These are phyloP conservation scores for Nicotiana benthamiana DNA, from an alignment of 257 asterid genomes.

Conservation along the genomic window DNA sequence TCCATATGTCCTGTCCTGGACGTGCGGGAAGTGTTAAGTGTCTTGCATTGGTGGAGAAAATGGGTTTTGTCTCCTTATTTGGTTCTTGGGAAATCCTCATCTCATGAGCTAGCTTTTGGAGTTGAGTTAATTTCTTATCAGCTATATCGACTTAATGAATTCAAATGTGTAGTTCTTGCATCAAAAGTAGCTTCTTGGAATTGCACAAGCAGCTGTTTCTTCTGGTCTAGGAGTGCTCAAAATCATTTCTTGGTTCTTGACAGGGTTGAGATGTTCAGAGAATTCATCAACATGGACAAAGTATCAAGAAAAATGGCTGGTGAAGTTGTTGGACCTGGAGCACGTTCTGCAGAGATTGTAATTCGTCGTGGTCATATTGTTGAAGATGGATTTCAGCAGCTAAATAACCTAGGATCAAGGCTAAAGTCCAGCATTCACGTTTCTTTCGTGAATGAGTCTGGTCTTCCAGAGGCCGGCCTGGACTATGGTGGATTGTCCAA, in stretches of 20 bases:
- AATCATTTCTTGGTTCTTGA: slow-evolving; percentile 18
- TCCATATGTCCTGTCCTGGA: too few relatives aligned
- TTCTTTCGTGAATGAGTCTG: slow-evolving; percentile 90
- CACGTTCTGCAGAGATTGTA: slow-evolving; percentile 67
- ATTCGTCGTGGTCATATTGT: slow-evolving; percentile 76
- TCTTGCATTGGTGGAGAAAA: too few relatives aligned
- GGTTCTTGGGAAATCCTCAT: too few relatives aligned
- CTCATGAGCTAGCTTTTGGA: too few relatives aligned
- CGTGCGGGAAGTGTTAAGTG: too few relatives aligned
- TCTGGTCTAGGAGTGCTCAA: slow-evolving; percentile 4
- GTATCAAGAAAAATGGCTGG: slow-evolving; percentile 81
- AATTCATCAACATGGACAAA: slow-evolving; percentile 83
- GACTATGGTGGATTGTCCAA: slow-evolving; percentile 98
- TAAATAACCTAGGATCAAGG: slow-evolving; percentile 78
- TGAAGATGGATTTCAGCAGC: slow-evolving; percentile 89
- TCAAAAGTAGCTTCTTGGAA: background rate
- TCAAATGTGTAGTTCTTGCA: slow-evolving; percentile 2
- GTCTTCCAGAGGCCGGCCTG: slow-evolving; percentile 95
- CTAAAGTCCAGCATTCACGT: slow-evolving; percentile 76
- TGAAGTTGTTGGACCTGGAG: slow-evolving; percentile 64
- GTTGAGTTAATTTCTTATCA: too few relatives aligned
- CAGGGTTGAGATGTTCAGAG: slow-evolving; percentile 95
- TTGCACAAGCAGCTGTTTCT: background rate
- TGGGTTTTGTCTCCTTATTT: too few relatives aligned
- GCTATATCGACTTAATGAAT: background rate